Evolutionary conservation across 805 yeast genomes (phyloP), one percentile per base, ranked within the genome.

Genomic region (Candida fluviatilis): DNA sequence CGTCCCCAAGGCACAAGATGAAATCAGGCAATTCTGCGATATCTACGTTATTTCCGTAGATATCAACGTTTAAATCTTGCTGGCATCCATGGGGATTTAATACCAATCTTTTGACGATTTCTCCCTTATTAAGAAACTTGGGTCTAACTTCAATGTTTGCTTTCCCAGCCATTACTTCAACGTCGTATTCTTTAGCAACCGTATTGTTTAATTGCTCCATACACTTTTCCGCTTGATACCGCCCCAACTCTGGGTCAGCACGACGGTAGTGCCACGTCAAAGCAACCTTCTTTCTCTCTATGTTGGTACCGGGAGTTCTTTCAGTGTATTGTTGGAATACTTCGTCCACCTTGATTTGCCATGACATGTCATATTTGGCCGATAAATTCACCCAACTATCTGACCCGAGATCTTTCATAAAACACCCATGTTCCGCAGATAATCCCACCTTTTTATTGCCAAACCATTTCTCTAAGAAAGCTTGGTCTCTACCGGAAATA

Each of bases 81-180:
- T 73, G 64, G 1, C 65, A 56, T 3, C 86, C 86, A 55, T 82
- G 82, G 14, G 75, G 71, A 39, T 76, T 75, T 51, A 79, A 65
- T 8, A 87, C 86, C 41, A 91, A 71, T 44, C 89, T 66, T 55
- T 79, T 84, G 26, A 86, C 98, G 52, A 93, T 93, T 61, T 91
- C 99, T 40, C 99, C 99, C 61, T 93, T 93, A 67, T 93, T 93
- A 38, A 91, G 88, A 58, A 89, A 85, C 42, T 79, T 78, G 11
- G 99, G 99, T 46, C 99, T 74, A n/a, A 93, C 98, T 64, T 93
- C 99, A 33, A 93, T 76, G 55, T 93, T 93, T 23, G 98, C 98
- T 63, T 93, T 93, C 34, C 99, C 99, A 11, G 84, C 73, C 97
- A 93, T 91, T 12, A 93, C 93, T 55, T 93, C 99, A 31, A 93